Evolutionary conservation across 176 grass and related monocot genomes (phyloP).

Genomic region (Oryza longistaminata): DNA sequence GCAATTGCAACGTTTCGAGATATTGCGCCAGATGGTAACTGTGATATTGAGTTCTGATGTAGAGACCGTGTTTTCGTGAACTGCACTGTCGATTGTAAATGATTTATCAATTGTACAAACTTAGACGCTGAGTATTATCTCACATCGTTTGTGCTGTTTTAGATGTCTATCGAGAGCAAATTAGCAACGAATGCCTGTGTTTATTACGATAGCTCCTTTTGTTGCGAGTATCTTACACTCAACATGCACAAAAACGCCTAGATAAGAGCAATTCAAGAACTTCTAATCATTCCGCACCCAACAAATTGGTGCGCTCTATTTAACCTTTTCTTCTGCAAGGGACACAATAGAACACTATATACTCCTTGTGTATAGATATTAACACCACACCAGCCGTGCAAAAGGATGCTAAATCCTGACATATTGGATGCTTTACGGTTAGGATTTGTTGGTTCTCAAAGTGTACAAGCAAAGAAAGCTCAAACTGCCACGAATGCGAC

Average conservation of each 20-base stretch:
- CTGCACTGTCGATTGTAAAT: background rate
- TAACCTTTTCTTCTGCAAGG: background rate
- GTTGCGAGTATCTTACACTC: background rate
- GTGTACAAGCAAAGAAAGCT: background rate
- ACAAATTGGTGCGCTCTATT: background rate
- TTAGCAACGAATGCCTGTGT: background rate
- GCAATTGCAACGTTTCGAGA: background rate
- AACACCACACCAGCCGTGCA: background rate
- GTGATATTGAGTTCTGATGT: background rate
- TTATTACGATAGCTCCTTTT: no score
- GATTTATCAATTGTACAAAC: background rate
- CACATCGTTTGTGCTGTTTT: background rate
- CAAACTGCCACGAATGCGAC: conserved; percentile 9
- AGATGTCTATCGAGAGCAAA: background rate
- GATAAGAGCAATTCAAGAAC: conserved; percentile 10
- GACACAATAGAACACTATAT: background rate
- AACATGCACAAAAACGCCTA: background rate
- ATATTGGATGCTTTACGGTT: background rate
- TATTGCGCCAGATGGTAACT: background rate
- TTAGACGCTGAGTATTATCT: no score
- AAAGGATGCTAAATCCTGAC: background rate
- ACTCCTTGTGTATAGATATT: background rate
- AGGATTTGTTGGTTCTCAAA: conserved; percentile 5
- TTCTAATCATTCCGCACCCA: background rate
- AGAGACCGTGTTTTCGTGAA: background rate